phyloP scores from a whole-genome alignment of 768 basidiomycete species.

The Chalciporus piperatus region DNA sequence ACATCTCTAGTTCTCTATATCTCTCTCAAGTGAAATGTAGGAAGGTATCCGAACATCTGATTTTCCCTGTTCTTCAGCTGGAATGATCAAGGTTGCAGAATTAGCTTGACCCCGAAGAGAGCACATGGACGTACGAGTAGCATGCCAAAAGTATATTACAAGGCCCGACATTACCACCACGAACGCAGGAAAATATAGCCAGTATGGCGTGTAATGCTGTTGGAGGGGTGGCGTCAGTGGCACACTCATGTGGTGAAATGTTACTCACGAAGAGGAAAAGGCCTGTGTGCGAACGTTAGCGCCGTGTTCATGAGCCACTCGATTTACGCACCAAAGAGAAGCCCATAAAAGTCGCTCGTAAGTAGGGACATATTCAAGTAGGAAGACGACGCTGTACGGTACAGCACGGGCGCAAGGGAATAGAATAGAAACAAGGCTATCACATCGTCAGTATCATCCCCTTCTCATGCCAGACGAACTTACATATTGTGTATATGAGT shows the following conservation, averaged over 20 bases:
- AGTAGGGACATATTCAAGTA: conserved; percentile 83
- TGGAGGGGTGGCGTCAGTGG: not conserved
- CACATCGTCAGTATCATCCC: not conserved
- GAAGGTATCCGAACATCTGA: conserved; percentile 22
- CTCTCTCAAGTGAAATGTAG: conserved; percentile 8
- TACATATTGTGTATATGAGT: conserved; percentile 42
- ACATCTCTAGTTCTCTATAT: conserved; percentile 12
- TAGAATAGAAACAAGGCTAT: conserved; percentile 77
- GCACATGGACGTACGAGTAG: conserved; percentile 57
- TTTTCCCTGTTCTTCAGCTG: conserved; percentile 74
- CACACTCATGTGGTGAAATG: not conserved
- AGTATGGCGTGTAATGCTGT: conserved; percentile 80
- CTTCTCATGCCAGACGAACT: not conserved
- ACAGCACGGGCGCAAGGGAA: conserved; percentile 77
- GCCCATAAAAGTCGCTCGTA: conserved; percentile 86
- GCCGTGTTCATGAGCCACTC: not conserved
- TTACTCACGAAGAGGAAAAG: conserved; percentile 51
- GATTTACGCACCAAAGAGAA: conserved; percentile 55
- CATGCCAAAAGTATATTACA: conserved; percentile 82
- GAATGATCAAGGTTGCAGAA: not conserved
- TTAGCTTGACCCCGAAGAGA: not conserved
- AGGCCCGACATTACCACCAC: conserved; percentile 67
- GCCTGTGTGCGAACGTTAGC: conserved; percentile 26
- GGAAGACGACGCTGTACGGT: conserved; percentile 80
- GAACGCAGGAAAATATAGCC: conserved; percentile 86